phyloP scores from a whole-genome alignment of 2,329 filamentous ascomycete genomes.

The Fusarium odoratissimum region DNA sequence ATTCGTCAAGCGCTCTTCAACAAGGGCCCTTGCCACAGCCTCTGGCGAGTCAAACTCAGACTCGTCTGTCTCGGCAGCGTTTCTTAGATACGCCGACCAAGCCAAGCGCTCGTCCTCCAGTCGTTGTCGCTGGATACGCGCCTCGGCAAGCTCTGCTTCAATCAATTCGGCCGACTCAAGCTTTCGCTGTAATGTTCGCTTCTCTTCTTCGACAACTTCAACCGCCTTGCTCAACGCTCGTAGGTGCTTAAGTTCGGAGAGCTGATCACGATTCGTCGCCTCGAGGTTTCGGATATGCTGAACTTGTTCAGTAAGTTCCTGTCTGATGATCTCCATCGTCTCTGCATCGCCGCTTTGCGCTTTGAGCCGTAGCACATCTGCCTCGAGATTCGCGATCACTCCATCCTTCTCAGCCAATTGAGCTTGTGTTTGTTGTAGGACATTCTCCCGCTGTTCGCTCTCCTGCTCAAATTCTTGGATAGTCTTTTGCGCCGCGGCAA shows the following conservation, averaged over 20 bases:
- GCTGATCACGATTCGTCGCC: slow-evolving; percentile 81
- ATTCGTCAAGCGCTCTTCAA: slow-evolving; percentile 83
- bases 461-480: slow-evolving; percentile 71
- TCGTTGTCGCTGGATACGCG: slow-evolving; percentile 83
- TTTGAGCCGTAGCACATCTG: slow-evolving; percentile 84
- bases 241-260: slow-evolving; percentile 81
- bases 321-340: slow-evolving; percentile 84
- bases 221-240: slow-evolving; percentile 87
- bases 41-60: slow-evolving; percentile 89
- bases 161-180: slow-evolving; percentile 79
- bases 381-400: slow-evolving; percentile 80
- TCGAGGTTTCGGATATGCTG: slow-evolving; percentile 90
- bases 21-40: slow-evolving; percentile 83
- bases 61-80: slow-evolving; percentile 69
- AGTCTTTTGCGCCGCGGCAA: slow-evolving; percentile 58
- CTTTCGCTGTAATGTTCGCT: slow-evolving; percentile 81
- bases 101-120: slow-evolving; percentile 88
- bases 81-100: slow-evolving; percentile 88
- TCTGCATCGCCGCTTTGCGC: slow-evolving; percentile 89
- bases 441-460: slow-evolving; percentile 64
- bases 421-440: slow-evolving; percentile 71
- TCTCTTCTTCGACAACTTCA: slow-evolving; percentile 95
- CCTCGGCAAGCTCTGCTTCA: slow-evolving; percentile 81
- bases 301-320: slow-evolving; percentile 91
- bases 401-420: slow-evolving; percentile 76